These are phyloP conservation scores for Allium cepa DNA, from an alignment of 106 monocot genomes.

Conservation along the genomic window DNA sequence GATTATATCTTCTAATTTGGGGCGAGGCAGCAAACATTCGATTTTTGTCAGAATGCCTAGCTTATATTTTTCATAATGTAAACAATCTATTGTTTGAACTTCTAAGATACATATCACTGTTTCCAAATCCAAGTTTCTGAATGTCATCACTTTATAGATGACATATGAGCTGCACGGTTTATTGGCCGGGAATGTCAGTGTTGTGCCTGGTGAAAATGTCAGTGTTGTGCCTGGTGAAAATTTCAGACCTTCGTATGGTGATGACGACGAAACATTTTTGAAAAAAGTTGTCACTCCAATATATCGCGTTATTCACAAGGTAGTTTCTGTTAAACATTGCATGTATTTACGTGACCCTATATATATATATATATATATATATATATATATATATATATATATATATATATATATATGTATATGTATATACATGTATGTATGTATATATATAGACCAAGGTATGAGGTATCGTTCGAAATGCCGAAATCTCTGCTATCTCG, in stretches of 20 bases:
- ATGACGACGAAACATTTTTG: slow-evolving; percentile 92
- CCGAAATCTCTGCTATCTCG: no score
- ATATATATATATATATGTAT: no score
- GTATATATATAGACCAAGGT: no score
- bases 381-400: no score
- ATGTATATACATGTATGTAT: no score
- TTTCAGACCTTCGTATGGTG: slow-evolving; percentile 90
- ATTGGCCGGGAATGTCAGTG: slow-evolving; percentile 78
- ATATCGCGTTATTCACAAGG: slow-evolving; percentile 88
- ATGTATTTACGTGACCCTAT: no score
- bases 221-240: no score
- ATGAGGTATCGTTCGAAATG: no score
- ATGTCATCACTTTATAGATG: slow-evolving; percentile 42
- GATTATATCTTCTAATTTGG: slow-evolving; percentile 97
- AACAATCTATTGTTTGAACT: not conserved
- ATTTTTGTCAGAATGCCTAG: slow-evolving; percentile 92
- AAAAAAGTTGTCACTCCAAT: no score
- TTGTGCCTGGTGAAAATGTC: slow-evolving; percentile 94
- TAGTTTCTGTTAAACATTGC: slow-evolving; percentile 7
- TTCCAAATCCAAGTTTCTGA: no score
- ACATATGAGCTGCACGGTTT: slow-evolving; percentile 92
- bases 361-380: no score
- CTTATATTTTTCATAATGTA: slow-evolving; percentile 97
- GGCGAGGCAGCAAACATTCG: slow-evolving; percentile 92
- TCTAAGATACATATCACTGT: not conserved